A percentile compares a stretch with the other conserved stretches of the same genome.
Conservation (phyloP, 768 basidiomycete genomes). For the Solioccasus polychromus region DNA sequence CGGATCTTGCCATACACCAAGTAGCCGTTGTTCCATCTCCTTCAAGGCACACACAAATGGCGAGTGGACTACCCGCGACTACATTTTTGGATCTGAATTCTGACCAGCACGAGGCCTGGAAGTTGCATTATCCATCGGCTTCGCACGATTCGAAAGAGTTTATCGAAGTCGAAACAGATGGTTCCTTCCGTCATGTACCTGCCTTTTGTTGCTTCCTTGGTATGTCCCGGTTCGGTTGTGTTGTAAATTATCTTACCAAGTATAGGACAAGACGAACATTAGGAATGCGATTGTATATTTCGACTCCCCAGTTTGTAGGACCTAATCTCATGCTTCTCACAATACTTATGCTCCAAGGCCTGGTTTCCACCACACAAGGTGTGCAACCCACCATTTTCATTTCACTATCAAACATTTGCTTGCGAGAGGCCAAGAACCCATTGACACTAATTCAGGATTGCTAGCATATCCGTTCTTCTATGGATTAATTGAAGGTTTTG, state of each 20-base stretch:
- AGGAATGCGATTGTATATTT: slow-evolving; percentile 54
- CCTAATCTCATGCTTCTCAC: slow-evolving; percentile 58
- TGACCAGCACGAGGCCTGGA: too few relatives aligned
- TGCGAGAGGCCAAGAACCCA: slow-evolving; percentile 45
- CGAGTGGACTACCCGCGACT: too few relatives aligned
- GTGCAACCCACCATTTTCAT: not conserved
- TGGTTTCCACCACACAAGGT: slow-evolving; percentile 62
- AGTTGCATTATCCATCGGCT: too few relatives aligned
- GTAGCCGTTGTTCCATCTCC: too few relatives aligned
- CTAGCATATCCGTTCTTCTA: slow-evolving; percentile 45
- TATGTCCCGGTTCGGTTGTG: slow-evolving; percentile 22
- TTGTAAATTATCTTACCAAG: not conserved
- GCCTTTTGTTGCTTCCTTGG: slow-evolving; percentile 52
- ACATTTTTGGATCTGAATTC: too few relatives aligned
- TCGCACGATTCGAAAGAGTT: too few relatives aligned
- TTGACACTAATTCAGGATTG: slow-evolving; percentile 50
- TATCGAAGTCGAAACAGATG: too few relatives aligned
- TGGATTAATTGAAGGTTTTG: slow-evolving; percentile 58
- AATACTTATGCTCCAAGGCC: slow-evolving; percentile 63
- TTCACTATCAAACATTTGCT: too few relatives aligned
- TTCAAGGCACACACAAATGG: too few relatives aligned
- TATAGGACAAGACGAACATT: slow-evolving; percentile 43
- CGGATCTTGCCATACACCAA: too few relatives aligned
- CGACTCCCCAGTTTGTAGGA: slow-evolving; percentile 33
- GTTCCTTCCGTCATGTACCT: slow-evolving; percentile 46